Evolutionary conservation across 805 yeast species (phyloP).

Genomic region (Lipomyces sp.): DNA sequence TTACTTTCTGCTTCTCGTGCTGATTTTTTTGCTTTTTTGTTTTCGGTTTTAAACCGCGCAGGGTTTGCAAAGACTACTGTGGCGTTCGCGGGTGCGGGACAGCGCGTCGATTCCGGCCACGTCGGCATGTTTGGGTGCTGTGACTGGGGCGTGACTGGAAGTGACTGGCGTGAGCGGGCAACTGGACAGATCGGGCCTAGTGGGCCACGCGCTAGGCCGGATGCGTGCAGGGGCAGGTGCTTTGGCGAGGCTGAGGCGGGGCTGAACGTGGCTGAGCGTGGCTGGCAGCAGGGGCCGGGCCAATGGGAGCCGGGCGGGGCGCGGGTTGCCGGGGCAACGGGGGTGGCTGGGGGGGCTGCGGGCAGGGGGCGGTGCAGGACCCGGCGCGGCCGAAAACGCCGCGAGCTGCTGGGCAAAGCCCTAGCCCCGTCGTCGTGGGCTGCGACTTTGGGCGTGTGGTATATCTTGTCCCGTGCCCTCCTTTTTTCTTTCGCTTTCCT

Average conservation of each 20-base stretch:
- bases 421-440: background rate
- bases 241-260: conserved; percentile 9
- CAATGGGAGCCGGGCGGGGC: conserved; percentile 8
- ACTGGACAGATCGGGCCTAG: no score
- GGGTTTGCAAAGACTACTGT: no score
- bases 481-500: background rate
- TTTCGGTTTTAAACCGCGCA: no score
- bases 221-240: background rate
- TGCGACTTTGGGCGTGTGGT: background rate
- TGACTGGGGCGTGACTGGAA: no score
- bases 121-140: no score
- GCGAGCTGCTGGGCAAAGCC: background rate
- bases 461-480: background rate
- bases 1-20: no score
- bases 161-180: no score
- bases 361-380: conserved; percentile 11
- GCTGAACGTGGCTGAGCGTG: no score
- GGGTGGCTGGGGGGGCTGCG: conserved; percentile 4
- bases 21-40: no score
- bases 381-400: conserved; percentile 7
- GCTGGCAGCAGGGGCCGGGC: no score
- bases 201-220: conserved; percentile 35
- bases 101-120: no score
- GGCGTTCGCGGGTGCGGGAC: no score
- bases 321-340: conserved; percentile 8